Percentiles rank a stretch among this genome's conserved stretches.
Evolutionary conservation across 2,329 filamentous ascomycete species (phyloP).

Genomic region (Clathrospora elynae): DNA sequence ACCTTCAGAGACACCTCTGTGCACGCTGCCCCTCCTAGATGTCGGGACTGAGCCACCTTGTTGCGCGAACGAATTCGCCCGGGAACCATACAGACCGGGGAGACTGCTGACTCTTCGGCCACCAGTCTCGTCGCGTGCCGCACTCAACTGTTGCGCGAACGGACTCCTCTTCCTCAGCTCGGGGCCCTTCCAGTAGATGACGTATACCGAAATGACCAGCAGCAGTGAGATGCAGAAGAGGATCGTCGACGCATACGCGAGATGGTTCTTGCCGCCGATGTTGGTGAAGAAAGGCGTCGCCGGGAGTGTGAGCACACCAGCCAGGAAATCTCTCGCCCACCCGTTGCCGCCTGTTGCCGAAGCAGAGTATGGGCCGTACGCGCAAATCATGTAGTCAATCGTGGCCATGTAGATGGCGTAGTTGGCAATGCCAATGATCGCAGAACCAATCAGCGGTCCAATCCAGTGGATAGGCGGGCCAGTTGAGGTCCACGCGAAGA

Average conservation of each 20-base stretch:
- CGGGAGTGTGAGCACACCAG: slow-evolving; percentile 72
- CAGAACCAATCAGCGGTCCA: slow-evolving; percentile 67
- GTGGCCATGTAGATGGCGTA: slow-evolving; percentile 79
- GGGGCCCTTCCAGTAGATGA: slow-evolving; percentile 62
- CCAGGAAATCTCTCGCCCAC: slow-evolving; percentile 75
- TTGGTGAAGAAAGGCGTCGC: slow-evolving; percentile 64
- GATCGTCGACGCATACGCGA: slow-evolving; percentile 62
- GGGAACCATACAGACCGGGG: slow-evolving; percentile 39
- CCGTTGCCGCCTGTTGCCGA: slow-evolving; percentile 80
- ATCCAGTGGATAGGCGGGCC: slow-evolving; percentile 72
- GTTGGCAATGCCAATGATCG: slow-evolving; percentile 72
- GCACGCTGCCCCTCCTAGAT: slow-evolving; percentile 40
- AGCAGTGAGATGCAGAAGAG: slow-evolving; percentile 59
- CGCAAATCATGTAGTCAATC: slow-evolving; percentile 79
- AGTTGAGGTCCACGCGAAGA: slow-evolving; percentile 72
- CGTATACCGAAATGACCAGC: slow-evolving; percentile 49
- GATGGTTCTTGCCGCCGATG: slow-evolving; percentile 49
- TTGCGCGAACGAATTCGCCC: slow-evolving; percentile 34
- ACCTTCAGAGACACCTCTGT: no score
- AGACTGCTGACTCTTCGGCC: slow-evolving; percentile 41
- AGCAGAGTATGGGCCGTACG: slow-evolving; percentile 74
- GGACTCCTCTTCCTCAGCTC: slow-evolving; percentile 57
- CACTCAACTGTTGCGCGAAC: slow-evolving; percentile 57
- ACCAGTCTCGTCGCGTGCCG: slow-evolving; percentile 40
- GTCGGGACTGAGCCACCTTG: slow-evolving; percentile 24